Conservation (phyloP, 257 asterid genomes). For the Solanum medicagineum region DNA sequence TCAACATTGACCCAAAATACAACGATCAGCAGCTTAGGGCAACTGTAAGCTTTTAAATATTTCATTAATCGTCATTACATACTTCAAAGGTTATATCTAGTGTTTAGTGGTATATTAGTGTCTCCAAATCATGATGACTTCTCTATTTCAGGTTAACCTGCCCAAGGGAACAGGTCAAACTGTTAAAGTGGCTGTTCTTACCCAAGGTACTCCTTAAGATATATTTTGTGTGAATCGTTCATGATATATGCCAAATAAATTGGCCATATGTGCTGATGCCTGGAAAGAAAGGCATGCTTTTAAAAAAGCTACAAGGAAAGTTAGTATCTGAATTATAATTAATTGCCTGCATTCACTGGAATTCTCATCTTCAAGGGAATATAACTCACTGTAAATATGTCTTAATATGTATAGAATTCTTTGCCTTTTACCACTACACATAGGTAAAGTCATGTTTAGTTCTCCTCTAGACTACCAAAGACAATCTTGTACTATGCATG, state of each 20-base stretch:
- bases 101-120: not conserved
- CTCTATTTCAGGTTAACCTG: constrained; percentile 65
- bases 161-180: constrained; percentile 98
- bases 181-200: constrained; percentile 86
- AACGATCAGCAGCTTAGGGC: constrained; percentile 98
- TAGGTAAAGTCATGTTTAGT: not conserved
- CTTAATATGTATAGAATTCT: not conserved
- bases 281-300: not conserved
- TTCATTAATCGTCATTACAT: not conserved
- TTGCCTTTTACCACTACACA: not conserved
- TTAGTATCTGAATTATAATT: not conserved
- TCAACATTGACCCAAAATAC: constrained; percentile 93
- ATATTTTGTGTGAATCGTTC: not conserved
- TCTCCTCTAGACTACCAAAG: not conserved
- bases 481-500: not conserved
- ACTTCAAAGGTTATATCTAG: not conserved
- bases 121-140: not conserved
- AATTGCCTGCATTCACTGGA: not conserved
- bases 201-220: constrained; percentile 56
- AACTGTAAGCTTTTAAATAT: constrained; percentile 42
- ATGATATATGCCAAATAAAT: not conserved
- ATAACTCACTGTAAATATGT: not conserved
- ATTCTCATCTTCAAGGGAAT: not conserved
- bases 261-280: not conserved
- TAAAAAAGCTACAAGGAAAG: not conserved